Conservation (phyloP, 345 rosid genomes). For the Populus alba region DNA sequence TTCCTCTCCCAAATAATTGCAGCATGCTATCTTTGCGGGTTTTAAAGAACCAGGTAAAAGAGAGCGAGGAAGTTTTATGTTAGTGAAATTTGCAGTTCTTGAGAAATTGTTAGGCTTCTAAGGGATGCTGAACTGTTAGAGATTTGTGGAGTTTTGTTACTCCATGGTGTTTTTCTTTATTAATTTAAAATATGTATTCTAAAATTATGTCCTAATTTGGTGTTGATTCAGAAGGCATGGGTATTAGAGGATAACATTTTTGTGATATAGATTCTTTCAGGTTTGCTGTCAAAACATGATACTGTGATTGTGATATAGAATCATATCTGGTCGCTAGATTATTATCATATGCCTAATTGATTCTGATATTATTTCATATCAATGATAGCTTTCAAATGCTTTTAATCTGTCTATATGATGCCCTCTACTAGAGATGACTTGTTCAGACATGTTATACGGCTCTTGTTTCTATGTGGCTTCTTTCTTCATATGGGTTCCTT, state of each 20-base stretch:
- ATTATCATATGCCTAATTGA: not conserved
- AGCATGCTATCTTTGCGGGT: not conserved
- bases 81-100: not conserved
- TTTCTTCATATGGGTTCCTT: not conserved
- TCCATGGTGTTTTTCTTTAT: not conserved
- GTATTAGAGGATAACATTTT: not conserved
- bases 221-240: not conserved
- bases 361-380: not conserved
- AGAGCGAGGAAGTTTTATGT: not conserved
- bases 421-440: not conserved
- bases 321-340: not conserved
- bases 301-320: not conserved
- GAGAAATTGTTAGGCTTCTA: not conserved
- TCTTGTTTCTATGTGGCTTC: not conserved
- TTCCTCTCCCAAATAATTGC: not conserved
- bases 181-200: not conserved
- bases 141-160: not conserved
- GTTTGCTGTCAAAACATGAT: not conserved
- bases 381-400: not conserved
- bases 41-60: not conserved
- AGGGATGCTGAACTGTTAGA: not conserved
- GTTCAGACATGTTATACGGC: not conserved
- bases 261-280: not conserved
- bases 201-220: not conserved
- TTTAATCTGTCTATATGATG: not conserved